Conservation (phyloP, 1,284 basidiomycete species). For the Naganishia liquefaciens region DNA sequence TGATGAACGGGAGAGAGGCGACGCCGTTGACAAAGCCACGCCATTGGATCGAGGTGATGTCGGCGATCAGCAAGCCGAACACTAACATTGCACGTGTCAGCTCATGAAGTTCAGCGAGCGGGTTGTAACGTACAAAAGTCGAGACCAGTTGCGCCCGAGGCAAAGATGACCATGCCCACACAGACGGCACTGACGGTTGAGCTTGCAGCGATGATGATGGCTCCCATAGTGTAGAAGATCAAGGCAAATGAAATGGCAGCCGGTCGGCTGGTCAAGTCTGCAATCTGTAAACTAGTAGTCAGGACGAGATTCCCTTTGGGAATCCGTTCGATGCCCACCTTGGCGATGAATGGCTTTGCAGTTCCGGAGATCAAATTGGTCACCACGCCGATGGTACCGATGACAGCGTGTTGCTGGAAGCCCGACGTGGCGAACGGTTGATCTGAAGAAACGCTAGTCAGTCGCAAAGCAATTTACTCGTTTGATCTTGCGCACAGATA, state of each 20-base stretch:
- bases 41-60: slow-evolving; percentile 76
- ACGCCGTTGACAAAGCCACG: slow-evolving; percentile 71
- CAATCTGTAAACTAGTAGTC: slow-evolving; percentile 18
- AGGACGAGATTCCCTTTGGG: not conserved
- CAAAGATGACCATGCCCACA: slow-evolving; percentile 47
- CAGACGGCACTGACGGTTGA: slow-evolving; percentile 43
- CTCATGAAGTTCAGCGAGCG: slow-evolving; percentile 42
- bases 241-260: slow-evolving; percentile 28
- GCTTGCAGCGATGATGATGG: slow-evolving; percentile 43
- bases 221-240: slow-evolving; percentile 45
- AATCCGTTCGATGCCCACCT: slow-evolving; percentile 35
- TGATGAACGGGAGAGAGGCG: slow-evolving; percentile 65
- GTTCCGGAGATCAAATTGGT: slow-evolving; percentile 47
- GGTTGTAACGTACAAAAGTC: slow-evolving; percentile 35
- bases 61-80: slow-evolving; percentile 56
- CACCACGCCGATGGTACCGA: slow-evolving; percentile 47
- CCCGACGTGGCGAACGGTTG: slow-evolving; percentile 47
- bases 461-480: not conserved
- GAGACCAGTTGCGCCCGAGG: slow-evolving; percentile 46
- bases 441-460: not conserved
- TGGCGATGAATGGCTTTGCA: slow-evolving; percentile 48
- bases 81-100: slow-evolving; percentile 6
- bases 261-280: slow-evolving; percentile 32
- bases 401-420: slow-evolving; percentile 47
- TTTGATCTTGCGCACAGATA: slow-evolving; percentile 18